Base-by-base conservation (phyloP, 768 basidiomycete genomes). In the Asterophora parasitica region DNA sequence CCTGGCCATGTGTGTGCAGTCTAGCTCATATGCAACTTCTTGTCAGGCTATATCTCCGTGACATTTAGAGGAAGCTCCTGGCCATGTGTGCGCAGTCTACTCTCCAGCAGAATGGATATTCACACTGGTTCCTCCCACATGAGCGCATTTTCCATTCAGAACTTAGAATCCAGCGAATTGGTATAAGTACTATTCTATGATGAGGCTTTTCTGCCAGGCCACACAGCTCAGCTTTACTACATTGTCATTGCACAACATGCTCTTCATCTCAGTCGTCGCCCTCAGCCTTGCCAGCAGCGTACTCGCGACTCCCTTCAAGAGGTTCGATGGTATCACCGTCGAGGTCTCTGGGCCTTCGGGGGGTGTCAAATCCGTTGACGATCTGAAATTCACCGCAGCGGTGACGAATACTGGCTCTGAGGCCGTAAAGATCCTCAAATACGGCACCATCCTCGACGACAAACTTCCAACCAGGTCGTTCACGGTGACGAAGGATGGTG, bases 371-470 rank as follows among this genome's bases (percentile, higher is more conserved):
- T 72, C 75, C 4, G 51, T 73, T 51, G 60, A 65, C 9, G 68
- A 69, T 43, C 62, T 75, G 55, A 65, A 66, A 50, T 62, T 75
- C 55, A 67, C 65, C 17, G 72, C 73, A 3, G 54, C 69, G 7
- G 64, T 76, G 13, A 74, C 60, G 26, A 75, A 76, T 59, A 64
- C 55, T 27, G 72, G 72, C 19, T 50, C 65, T 26, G 65, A 71
- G 46, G 57, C 59, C 37, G 61, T 73, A 53, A 74, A 68, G 59
- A 55, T 75, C 42, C 66, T 76, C 61, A 73, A 71, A 55, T 74
- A 71, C 52, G 70, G 63, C 13, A 75, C 74, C 13, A 67, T 76
- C 47, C 65, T 75, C 46, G 73, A 76, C 57, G 62, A 60, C 30
- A 58, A 66, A 23, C 58, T 69, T 12, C 70, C 72, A 3, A 73